These are phyloP conservation scores for Lyophyllum decastes DNA, from an alignment of 768 basidiomycete species.

Conservation along the genomic window DNA sequence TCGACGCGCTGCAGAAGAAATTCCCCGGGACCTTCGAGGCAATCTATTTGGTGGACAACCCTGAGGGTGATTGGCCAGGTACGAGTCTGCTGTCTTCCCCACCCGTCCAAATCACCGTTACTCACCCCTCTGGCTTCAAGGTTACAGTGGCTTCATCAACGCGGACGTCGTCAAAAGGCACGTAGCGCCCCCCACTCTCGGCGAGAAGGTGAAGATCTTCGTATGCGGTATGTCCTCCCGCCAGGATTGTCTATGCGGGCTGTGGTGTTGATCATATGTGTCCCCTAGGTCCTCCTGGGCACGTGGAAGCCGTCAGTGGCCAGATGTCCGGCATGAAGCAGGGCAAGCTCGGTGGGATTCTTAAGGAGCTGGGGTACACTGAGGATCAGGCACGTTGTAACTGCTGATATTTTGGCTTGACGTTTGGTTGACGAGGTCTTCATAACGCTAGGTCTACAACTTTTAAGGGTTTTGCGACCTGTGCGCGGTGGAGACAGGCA, in stretches of 20 bases:
- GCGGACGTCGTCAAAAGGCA: constrained; percentile 73
- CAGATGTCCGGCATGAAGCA: constrained; percentile 89
- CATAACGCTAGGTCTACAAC: constrained; percentile 37
- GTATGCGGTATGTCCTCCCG: constrained; percentile 68
- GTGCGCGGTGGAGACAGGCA: no score
- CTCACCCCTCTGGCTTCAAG: constrained; percentile 26
- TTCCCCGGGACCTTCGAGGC: constrained; percentile 75
- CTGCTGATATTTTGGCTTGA: neutral
- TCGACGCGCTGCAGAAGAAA: constrained; percentile 69
- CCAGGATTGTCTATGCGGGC: neutral
- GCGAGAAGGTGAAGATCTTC: constrained; percentile 85
- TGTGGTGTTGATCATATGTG: constrained; percentile 3
- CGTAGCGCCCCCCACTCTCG: constrained; percentile 60
- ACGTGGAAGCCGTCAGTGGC: constrained; percentile 87
- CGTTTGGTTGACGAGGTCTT: neutral
- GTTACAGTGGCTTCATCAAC: constrained; percentile 74
- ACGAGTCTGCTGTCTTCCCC: neutral
- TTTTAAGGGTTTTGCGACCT: constrained; percentile 29
- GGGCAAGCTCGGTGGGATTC: constrained; percentile 77
- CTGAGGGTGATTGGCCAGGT: constrained; percentile 60
- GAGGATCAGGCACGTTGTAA: constrained; percentile 68
- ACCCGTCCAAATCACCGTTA: neutral
- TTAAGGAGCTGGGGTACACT: constrained; percentile 87
- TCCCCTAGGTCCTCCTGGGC: constrained; percentile 72
- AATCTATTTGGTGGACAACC: constrained; percentile 86